Evolutionary conservation across 805 yeast genomes (phyloP), one percentile per base, ranked within the genome.

Genomic region (Candida broadrunensis): DNA sequence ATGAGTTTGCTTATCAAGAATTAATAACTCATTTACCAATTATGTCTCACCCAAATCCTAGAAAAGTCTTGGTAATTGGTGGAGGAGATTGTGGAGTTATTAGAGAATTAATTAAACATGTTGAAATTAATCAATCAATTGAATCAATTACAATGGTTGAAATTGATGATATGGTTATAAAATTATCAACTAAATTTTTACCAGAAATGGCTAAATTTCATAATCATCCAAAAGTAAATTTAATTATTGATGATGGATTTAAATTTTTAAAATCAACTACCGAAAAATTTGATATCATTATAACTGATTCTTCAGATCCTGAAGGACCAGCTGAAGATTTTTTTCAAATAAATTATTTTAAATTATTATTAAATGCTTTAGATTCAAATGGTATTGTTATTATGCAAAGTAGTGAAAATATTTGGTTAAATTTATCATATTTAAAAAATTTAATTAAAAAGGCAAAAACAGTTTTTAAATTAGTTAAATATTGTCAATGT

Each of bases 61-160:
- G 77, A 51, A 76, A 73, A 40, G 95, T 88, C 8, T 74, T 89
- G 38, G 93, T 89, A 23, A 86, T 89, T 52, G 97, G 97, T 20
- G 97, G 97, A 19, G 97, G 97, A 33, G 97, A 89, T 61, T 96
- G 97, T 48, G 97, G 97, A 46, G 96, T 89, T 16, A 67, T 90
- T 27, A 76, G 97, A 54, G 97, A 89, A 61, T 82, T 87, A 14
- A 79, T 88, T 35, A 90, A 89, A 64, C 91, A 85, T 55, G 51
- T 66, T 23, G 61, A 60, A 12, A 68, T 69, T 30, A 70, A 73
- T 5, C n/a, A n/a, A n/a, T 68, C 74, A 34, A 75, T 83, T 3
- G 83, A 84, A 49, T 62, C 67, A 35, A 84, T 86, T 13, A 83
- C 85, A 12, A 72, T 89, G 60, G 91, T 87, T n/a, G 97, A 89